Evolutionary conservation across 345 rosid genomes (phyloP), one percentile per base, ranked within the genome.

Genomic region (Eutrema heterophyllum): DNA sequence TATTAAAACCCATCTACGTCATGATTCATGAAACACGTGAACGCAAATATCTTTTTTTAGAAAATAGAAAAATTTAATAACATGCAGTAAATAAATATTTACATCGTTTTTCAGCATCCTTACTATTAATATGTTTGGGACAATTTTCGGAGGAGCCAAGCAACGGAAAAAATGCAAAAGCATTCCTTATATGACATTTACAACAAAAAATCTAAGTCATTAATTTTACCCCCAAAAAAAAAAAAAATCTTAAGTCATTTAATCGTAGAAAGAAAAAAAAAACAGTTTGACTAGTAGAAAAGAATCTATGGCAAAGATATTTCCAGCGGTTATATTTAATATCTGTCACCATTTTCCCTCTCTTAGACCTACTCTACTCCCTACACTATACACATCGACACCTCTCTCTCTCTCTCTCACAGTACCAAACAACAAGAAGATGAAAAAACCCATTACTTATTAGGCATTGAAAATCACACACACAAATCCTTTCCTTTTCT

Each of bases 401-500:
- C 61, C 26, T 2, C 32, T 27, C 59, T 27, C 61, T 63, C 38
- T 48, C 68, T 44, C 70, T 40, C 68, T 46, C 35, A 4, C 33
- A 14, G 9, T 54, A 68, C 63, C 74, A 59, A 46, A 70, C 74
- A 70, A 36, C 74, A 70, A 58, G 59, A 70, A 57, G 56, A 58
- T 46, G 46, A 48, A 58, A 58, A 33, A 58, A 35, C 55, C 26
- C 65, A 48, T 21, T 27, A 50, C 64, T 67, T 67, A 68, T 36
- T 70, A 27, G 49, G 43, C 76, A 51, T 68, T 75, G 74, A 61
- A 32, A 68, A 50, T 21, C 41, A 55, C 40, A 67, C 72, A 67
- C 67, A 55, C 62, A 49, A 66, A 58, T 67, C 77, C 73, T 78
- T 78, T 65, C 68, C 81, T 67, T 78, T 67, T 57, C 77, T 51